Conservation (phyloP, 371 early-diverging fungal species). For the Mortierella sp. region DNA sequence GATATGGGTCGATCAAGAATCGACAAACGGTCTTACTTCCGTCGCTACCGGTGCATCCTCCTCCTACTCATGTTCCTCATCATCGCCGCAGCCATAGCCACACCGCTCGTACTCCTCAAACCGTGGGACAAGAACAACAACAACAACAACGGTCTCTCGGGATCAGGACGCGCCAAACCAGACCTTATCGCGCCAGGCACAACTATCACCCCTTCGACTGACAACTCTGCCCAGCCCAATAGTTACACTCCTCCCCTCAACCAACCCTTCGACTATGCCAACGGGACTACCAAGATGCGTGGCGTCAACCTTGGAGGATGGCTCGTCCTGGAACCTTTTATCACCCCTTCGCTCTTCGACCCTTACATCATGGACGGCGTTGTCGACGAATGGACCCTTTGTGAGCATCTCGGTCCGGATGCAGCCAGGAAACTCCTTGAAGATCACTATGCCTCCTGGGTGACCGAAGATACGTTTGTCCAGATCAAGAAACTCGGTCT, state of each 20-base stretch:
- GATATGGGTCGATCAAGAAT: conserved; percentile 1
- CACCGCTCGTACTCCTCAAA: conserved; percentile 33
- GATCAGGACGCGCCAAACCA: neutral
- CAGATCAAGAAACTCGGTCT: conserved; percentile 57
- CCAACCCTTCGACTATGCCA: conserved; percentile 48
- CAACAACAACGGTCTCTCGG: neutral
- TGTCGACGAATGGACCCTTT: conserved; percentile 67
- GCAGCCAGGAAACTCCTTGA: conserved; percentile 53
- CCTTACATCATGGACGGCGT: conserved; percentile 41
- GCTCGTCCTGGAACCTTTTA: conserved; percentile 72
- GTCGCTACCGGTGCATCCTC: conserved; percentile 26
- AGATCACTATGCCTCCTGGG: conserved; percentile 63
- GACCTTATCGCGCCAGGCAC: neutral
- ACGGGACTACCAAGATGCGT: conserved; percentile 57
- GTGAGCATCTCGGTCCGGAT: conserved; percentile 46
- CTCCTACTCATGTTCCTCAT: conserved; percentile 1
- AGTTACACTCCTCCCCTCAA: conserved; percentile 38
- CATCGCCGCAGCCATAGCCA: conserved; percentile 18
- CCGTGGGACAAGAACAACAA: conserved; percentile 37
- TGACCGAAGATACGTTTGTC: conserved; percentile 63
- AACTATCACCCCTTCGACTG: conserved; percentile 16
- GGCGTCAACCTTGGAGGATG: conserved; percentile 79
- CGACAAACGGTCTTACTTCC: conserved; percentile 24
- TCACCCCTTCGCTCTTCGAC: conserved; percentile 60
- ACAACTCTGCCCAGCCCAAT: conserved; percentile 36